Evolutionary conservation across 495 filamentous ascomycete genomes (phyloP), one percentile per base, ranked within the genome.

Genomic region (Margaritispora aquatica): DNA sequence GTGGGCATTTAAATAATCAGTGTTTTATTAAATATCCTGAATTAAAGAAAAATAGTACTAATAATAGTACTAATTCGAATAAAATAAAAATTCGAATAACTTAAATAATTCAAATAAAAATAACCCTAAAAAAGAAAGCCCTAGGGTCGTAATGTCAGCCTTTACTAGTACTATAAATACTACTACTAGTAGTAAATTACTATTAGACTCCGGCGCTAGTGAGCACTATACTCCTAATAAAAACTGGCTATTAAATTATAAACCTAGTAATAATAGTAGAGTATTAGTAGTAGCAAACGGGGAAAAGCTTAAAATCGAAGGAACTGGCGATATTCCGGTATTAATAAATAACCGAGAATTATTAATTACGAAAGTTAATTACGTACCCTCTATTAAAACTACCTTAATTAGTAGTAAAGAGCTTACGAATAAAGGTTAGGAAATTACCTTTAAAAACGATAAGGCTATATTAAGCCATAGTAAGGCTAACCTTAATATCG

Each of bases 11-110:
- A 57, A 23, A 57, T 20, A 26, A 11, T 19, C 41, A 57, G 26
- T 57, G 22, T 27, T 57, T 24, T 57, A 47, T 48, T 57, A 57
- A 57, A 47, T 57, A 57, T n/a, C 54, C 54, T 57, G 31, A 57
- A 47, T 27, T 57, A 57, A 26, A 23, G 19, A 11, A 17, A 46
- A 57, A 47, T 15, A 57, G 48, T 23, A 48, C 47, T n/a, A n/a
- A n/a, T n/a, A n/a, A n/a, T n/a, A n/a, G n/a, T n/a, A n/a, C n/a
- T n/a, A n/a, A n/a, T n/a, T n/a, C n/a, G 15, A 21, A 26, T 47
- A 47, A 22, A 10, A 57, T 2, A 24, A 57, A 48, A 57, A 48
- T 15, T 46, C 36, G n/a, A n/a, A n/a, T 26, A 48, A 57, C 10
- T 34, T 27, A 2, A 21, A 54, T 19, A 7, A 13, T 31, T 19